A percentile compares a stretch with the other conserved stretches of the same genome.
Conservation (phyloP, 2,329 filamentous ascomycete species). For the Alternaria brassicicola region DNA sequence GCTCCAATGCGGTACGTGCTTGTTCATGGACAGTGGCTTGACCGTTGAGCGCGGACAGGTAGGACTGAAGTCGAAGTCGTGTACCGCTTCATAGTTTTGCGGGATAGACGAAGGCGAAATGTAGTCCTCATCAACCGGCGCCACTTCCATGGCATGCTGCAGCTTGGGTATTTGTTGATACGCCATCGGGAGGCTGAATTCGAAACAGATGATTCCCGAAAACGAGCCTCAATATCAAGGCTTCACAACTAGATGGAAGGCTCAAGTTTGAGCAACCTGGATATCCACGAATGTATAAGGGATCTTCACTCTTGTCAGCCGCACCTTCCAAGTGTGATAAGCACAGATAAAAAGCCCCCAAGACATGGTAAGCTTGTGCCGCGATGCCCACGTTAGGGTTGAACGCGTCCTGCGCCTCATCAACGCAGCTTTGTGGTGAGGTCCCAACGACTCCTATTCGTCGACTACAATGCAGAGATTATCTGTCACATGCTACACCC, state of each 20-base stretch:
- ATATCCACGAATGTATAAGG: background rate
- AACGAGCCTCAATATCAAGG: background rate
- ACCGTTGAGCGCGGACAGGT: conserved; percentile 4
- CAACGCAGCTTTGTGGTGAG: background rate
- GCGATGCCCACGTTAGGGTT: background rate
- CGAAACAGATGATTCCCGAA: background rate
- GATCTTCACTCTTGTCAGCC: background rate
- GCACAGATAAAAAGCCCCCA: background rate
- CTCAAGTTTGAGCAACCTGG: background rate
- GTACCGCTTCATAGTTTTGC: conserved; percentile 4
- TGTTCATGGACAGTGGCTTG: conserved; percentile 7
- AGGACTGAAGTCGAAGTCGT: conserved; percentile 11
- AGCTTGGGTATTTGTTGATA: conserved; percentile 12
- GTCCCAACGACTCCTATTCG: background rate
- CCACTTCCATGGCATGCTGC: conserved; percentile 6
- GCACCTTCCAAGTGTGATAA: background rate
- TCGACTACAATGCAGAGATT: background rate
- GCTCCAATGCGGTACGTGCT: conserved; percentile 13
- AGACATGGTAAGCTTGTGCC: conserved; percentile 3
- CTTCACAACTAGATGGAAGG: background rate
- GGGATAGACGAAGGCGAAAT: conserved; percentile 4
- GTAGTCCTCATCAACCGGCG: conserved; percentile 4
- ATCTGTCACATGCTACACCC: background rate
- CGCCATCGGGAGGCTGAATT: background rate
- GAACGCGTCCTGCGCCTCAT: background rate